These are phyloP conservation scores for Biscogniauxia marginata DNA, from an alignment of 2,329 filamentous ascomycete species.

Conservation along the genomic window DNA sequence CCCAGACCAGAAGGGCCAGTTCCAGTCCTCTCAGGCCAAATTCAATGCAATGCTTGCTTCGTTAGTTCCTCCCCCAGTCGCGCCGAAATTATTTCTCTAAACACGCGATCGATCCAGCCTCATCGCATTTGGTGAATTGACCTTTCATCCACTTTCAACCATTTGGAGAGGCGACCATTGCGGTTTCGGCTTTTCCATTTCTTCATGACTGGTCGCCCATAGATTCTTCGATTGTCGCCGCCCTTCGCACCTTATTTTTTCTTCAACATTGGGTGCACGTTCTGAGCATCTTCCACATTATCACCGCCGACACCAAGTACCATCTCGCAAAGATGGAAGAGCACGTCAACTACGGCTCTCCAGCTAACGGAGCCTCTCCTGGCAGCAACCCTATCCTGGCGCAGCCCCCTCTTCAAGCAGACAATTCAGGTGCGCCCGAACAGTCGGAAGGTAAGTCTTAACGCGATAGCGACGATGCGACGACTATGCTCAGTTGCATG, in stretches of 20 bases:
- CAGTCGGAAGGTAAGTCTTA: conserved; percentile 45
- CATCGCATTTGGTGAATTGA: conserved; percentile 20
- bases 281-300: background rate
- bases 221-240: conserved; percentile 16
- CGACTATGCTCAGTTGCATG: conserved; percentile 2
- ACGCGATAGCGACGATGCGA: conserved; percentile 7
- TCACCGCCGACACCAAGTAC: background rate
- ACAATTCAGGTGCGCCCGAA: conserved; percentile 38
- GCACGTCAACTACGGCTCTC: conserved; percentile 56
- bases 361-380: conserved; percentile 55
- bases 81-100: conserved; percentile 39
- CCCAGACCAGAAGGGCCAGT: background rate
- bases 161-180: conserved; percentile 8
- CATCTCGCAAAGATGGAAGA: conserved; percentile 51
- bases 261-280: background rate
- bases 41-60: conserved; percentile 8
- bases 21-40: conserved; percentile 1
- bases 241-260: conserved; percentile 17
- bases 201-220: conserved; percentile 19
- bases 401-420: conserved; percentile 51
- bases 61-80: conserved; percentile 17
- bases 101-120: conserved; percentile 32
- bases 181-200: conserved; percentile 6
- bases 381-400: conserved; percentile 55
- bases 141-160: conserved; percentile 16